These are phyloP conservation scores for Raphanus sativus DNA, from an alignment of 345 rosid species.

Conservation along the genomic window DNA sequence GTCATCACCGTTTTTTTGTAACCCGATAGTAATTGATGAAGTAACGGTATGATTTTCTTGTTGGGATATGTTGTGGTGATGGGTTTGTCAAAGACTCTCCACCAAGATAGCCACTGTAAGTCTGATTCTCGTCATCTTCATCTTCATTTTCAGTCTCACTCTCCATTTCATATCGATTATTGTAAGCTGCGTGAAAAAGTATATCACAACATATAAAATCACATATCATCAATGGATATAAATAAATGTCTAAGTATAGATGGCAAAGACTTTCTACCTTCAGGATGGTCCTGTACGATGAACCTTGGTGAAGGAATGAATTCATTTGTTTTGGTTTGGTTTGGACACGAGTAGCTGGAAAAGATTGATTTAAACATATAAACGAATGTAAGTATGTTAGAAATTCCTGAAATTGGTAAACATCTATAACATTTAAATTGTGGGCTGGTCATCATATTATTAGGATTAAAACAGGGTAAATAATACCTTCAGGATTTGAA, in stretches of 20 bases:
- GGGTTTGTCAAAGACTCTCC: too few species aligned
- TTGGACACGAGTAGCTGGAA: background rate
- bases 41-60: too few species aligned
- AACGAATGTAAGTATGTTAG: background rate
- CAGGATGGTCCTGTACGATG: background rate
- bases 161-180: background rate
- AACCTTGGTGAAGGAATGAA: background rate
- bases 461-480: too few species aligned
- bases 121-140: too few species aligned
- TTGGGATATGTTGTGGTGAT: too few species aligned
- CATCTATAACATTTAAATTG: too few species aligned
- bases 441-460: background rate
- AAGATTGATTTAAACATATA: background rate
- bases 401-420: too few species aligned
- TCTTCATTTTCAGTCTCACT: background rate
- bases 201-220: background rate
- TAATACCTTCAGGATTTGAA: background rate
- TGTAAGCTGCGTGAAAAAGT: background rate
- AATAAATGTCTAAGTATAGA: too few species aligned
- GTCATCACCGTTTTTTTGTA: background rate
- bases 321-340: background rate
- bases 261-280: background rate
- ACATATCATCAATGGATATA: background rate
- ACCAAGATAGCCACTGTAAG: too few species aligned
- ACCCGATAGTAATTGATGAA: background rate